Base-by-base conservation (phyloP, 2,329 filamentous ascomycete genomes). In the Venturia carpophila region DNA sequence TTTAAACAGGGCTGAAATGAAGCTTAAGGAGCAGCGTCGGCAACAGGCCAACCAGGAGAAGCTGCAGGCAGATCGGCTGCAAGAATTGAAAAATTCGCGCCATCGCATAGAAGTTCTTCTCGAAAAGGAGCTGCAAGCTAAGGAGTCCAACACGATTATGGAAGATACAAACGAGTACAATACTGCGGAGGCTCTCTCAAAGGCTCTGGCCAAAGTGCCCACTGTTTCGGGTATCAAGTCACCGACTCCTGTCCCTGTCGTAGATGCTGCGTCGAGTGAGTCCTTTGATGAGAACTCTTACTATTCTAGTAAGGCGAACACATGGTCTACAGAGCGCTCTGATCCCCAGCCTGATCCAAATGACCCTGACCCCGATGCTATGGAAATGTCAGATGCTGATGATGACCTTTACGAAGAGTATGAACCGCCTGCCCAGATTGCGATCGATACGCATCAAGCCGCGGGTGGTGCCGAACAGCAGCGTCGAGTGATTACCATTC, bases 271-370 rank as follows among this genome's bases (percentile, higher is more conserved):
- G 75, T 82, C 84, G 73, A 89, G 83, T 82, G 90, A 93, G 75
- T 94, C 91, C 43, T 90, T 92, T 78, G 92, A 97, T 77, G 89
- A 95, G 75, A 92, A 95, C 73, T 94, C 92, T 49, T 96, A 96
- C 77, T 97, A 97, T 80, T 97, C 93, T 69, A 97, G 92, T 78
- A 90, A 89, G 79, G 84, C 83, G 68, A 88, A 92, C 80, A 90
- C 92, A 75, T 96, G 92, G 68, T 78, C 84, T 73, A 80, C 83
- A 73, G 80, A 82, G 71, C 49, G 52, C n/a, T 49, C 64, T 34
- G 60, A 58, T 27, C 55, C 64, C n/a, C 64, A 65, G 27, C 39
- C 30, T 21, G 64, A 37, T 17, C n/a, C 21, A n/a, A 64, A 56
- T 55, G 64, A 66, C 13, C 21, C 47, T 30, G 64, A 66, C 27